phyloP scores from a whole-genome alignment of 2,329 filamentous ascomycete species.

The Pezicula neosporulosa region DNA sequence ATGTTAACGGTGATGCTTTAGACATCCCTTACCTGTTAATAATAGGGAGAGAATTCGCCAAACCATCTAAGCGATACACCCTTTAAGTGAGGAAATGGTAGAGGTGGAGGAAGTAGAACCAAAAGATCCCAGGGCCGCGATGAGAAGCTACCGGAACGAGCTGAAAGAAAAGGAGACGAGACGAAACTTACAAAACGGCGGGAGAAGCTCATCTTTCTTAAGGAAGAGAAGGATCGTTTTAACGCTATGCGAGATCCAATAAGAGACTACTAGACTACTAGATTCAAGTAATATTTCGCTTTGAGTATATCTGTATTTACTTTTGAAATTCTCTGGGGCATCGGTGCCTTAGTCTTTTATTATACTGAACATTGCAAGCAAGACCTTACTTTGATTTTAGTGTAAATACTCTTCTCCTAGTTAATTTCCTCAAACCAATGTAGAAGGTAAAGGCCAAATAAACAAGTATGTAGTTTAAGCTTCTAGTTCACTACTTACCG shows the following conservation, averaged over 20 bases:
- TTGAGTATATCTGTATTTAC: slow-evolving; percentile 53
- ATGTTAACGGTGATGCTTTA: too few relatives aligned
- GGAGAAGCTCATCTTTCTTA: slow-evolving; percentile 49
- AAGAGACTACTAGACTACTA: slow-evolving; percentile 50
- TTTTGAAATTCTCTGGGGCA: slow-evolving; percentile 61
- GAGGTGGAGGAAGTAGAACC: slow-evolving; percentile 21
- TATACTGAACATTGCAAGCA: slow-evolving; percentile 49
- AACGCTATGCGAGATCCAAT: slow-evolving; percentile 62
- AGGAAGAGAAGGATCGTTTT: slow-evolving; percentile 57
- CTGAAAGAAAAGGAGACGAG: slow-evolving; percentile 7
- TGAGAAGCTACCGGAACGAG: slow-evolving; percentile 19
- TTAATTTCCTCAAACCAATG: too few relatives aligned
- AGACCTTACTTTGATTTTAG: slow-evolving; percentile 41
- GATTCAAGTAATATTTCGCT: slow-evolving; percentile 59
- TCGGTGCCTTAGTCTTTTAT: slow-evolving; percentile 65
- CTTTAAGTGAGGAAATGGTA: slow-evolving; percentile 18
- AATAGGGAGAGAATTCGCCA: too few relatives aligned
- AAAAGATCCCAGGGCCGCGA: slow-evolving; percentile 15
- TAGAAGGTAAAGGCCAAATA: too few relatives aligned
- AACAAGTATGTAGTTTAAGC: too few relatives aligned
- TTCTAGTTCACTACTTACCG: too few relatives aligned
- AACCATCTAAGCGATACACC: too few relatives aligned
- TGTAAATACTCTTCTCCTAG: too few relatives aligned
- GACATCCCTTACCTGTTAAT: too few relatives aligned
- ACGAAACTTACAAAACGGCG: slow-evolving; percentile 13